phyloP scores from a whole-genome alignment of 78 protist genomes.

The Cavenderia fasciculata region DNA sequence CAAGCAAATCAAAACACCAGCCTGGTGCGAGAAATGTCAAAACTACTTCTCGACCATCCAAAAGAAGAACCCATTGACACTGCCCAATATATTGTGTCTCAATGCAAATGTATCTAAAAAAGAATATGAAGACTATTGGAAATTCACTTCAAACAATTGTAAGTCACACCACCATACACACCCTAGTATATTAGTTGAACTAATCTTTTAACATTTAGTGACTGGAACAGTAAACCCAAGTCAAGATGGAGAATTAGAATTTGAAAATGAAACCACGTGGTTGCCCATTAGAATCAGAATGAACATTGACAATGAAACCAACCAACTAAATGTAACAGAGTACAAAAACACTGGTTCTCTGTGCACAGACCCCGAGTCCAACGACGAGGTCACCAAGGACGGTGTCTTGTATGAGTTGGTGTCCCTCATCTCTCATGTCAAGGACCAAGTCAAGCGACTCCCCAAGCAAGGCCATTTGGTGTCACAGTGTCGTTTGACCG shows the following conservation, averaged over 20 bases:
- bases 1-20: constrained; percentile 68
- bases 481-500: constrained; percentile 7
- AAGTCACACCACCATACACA: not conserved
- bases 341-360: not conserved
- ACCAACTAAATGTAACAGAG: constrained; percentile 29
- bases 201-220: not conserved
- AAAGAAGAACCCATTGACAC: constrained; percentile 38
- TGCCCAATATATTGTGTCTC: constrained; percentile 74
- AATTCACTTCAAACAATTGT: constrained; percentile 22
- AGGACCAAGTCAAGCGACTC: constrained; percentile 57
- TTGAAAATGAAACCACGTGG: constrained; percentile 51
- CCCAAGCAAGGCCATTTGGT: constrained; percentile 68
- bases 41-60: constrained; percentile 35
- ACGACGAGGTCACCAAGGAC: constrained; percentile 14
- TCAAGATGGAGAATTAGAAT: not conserved
- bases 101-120: constrained; percentile 66
- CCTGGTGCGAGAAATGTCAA: constrained; percentile 79
- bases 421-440: constrained; percentile 41
- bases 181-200: not conserved
- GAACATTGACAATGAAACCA: constrained; percentile 10
- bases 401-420: constrained; percentile 65
- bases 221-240: not conserved
- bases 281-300: constrained; percentile 54
- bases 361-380: not conserved
- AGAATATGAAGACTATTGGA: constrained; percentile 76